Base-by-base conservation (phyloP, 257 asterid species). In the Plectranthus barbatus region DNA sequence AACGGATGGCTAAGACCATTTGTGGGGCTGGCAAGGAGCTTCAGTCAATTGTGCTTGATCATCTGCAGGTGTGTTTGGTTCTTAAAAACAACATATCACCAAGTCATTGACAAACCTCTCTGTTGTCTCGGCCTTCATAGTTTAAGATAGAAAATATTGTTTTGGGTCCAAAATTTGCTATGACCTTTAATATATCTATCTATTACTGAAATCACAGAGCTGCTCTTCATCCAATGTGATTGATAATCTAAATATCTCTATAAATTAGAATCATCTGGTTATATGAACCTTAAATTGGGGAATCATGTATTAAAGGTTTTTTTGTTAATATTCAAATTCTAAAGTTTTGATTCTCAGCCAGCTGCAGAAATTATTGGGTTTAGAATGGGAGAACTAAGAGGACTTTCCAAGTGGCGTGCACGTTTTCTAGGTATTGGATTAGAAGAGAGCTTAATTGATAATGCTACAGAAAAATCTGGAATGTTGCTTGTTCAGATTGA, bases 341-440 rank as follows among this genome's bases (percentile, higher is more conserved):
- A 46, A 75, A 69, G 56, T 74, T 71, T 50, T 74, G 62, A 47
- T 79, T 79, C 70, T 77, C 93, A 92, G 99, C 99, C 99, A 74
- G 97, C 99, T 75, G 95, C 94, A 68, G 99, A 93, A 83, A 93
- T 89, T 56, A 80, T 93, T 71, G 96, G 81, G 47, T 93, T 93
- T 65, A 82, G 96, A 75, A 69, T 93, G 80, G 99, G 99, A 80
- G 99, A 89, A 72, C 81, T 93, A 26, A 82, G 93, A 77, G 97
- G 96, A 56, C 94, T 90, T 76, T 89, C 96, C 70, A 90, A 74
- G 77, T 93, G 99, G 99, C 96, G 92, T 60, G 85, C 97, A 70
- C 95, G 97, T 53, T 93, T 52, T 83, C 75, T 44, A 45, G 84
- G 81, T 64, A 85, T 93, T 75, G 99, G 99, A 48, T 80, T 93